Conservation (phyloP, 176 grass and related monocot genomes). For the Aegilops sharonensis region DNA sequence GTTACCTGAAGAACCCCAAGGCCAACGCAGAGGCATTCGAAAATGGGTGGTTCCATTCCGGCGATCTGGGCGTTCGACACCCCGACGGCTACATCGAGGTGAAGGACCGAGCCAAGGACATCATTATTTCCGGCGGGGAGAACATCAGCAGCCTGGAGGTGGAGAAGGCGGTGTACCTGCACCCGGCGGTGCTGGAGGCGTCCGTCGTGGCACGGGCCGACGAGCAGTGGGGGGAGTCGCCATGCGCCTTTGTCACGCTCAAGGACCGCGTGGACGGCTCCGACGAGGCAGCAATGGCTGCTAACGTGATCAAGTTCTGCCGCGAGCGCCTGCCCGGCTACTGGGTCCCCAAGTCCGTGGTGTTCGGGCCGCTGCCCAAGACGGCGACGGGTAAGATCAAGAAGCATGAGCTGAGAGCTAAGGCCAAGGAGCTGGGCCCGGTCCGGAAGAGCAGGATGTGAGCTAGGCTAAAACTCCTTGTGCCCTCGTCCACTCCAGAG, state of each 20-base stretch:
- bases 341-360: slow-evolving; percentile 92
- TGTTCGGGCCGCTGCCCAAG: slow-evolving; percentile 92
- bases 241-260: slow-evolving; percentile 78
- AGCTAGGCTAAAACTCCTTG: background rate
- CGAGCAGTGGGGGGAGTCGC: slow-evolving; percentile 93
- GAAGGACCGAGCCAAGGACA: slow-evolving; percentile 95
- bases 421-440: slow-evolving; percentile 79
- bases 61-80: slow-evolving; percentile 80
- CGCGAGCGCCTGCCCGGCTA: slow-evolving; percentile 76
- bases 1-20: slow-evolving; percentile 79
- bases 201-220: slow-evolving; percentile 84
- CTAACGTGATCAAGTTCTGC: slow-evolving; percentile 71
- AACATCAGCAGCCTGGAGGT: slow-evolving; percentile 98
- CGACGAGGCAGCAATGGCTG: slow-evolving; percentile 49
- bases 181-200: slow-evolving; percentile 78
- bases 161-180: slow-evolving; percentile 78
- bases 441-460: slow-evolving; percentile 78
- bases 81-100: slow-evolving; percentile 83
- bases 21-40: slow-evolving; percentile 80
- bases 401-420: slow-evolving; percentile 82
- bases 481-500: background rate
- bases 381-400: slow-evolving; percentile 96
- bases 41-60: slow-evolving; percentile 91
- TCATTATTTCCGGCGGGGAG: slow-evolving; percentile 97
- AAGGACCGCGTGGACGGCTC: slow-evolving; percentile 52